Conservation (phyloP, 495 filamentous ascomycete genomes). For the Aspergillus homomorphus region DNA sequence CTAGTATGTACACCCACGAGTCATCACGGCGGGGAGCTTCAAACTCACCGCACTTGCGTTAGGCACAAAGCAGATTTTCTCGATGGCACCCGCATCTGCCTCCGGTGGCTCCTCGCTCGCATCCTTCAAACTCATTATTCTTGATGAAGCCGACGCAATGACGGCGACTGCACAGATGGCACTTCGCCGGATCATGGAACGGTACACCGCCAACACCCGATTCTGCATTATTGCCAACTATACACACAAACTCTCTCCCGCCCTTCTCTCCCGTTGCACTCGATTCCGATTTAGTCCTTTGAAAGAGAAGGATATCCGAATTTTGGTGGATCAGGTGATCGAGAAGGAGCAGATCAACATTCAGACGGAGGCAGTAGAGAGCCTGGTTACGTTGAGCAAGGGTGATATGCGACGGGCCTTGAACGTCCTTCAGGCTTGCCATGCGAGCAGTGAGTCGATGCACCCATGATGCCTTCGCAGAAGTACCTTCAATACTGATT, state of each 20-base stretch:
- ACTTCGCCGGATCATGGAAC: constrained; percentile 95
- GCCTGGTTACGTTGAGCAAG: constrained; percentile 81
- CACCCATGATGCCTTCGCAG: neutral
- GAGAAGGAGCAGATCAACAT: constrained; percentile 85
- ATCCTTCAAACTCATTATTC: constrained; percentile 89
- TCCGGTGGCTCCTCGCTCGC: constrained; percentile 55
- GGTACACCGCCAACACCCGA: constrained; percentile 95
- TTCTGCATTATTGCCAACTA: constrained; percentile 99
- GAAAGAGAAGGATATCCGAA: constrained; percentile 79
- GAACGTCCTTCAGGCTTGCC: constrained; percentile 95
- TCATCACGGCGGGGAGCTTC: too few relatives aligned
- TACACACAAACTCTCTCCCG: constrained; percentile 96
- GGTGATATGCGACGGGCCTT: constrained; percentile 95
- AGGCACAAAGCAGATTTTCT: constrained; percentile 66
- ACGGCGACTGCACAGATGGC: constrained; percentile 97
- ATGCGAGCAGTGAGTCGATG: constrained; percentile 71
- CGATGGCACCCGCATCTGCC: constrained; percentile 46
- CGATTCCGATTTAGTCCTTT: constrained; percentile 93
- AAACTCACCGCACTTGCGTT: constrained; percentile 50
- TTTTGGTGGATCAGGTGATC: constrained; percentile 84
- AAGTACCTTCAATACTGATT: neutral
- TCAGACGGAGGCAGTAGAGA: constrained; percentile 68
- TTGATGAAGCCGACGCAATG: constrained; percentile 99
- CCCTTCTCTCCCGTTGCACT: constrained; percentile 88
- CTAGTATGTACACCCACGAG: constrained; percentile 50